Evolutionary conservation across 1,284 basidiomycete species (phyloP).

Genomic region (Meira miltonrushii): DNA sequence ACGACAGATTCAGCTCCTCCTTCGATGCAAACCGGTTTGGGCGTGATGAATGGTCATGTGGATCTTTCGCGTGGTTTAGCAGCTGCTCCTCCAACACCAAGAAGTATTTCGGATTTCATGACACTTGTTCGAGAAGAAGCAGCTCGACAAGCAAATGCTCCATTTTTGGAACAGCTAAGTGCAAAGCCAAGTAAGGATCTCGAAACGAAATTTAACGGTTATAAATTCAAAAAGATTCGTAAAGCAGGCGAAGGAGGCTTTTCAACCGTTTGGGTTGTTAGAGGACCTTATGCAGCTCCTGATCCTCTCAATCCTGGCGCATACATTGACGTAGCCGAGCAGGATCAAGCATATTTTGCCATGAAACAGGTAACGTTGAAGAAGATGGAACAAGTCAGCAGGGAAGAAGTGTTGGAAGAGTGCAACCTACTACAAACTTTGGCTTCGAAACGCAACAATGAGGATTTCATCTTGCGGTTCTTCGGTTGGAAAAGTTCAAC

Average conservation of each 20-base stretch:
- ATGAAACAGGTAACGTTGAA: conserved; percentile 50
- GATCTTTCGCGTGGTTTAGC: not conserved
- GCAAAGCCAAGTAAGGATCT: conserved; percentile 5
- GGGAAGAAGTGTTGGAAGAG: conserved; percentile 47
- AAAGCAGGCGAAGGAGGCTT: conserved; percentile 48
- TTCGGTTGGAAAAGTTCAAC: conserved; percentile 46
- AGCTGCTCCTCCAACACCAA: conserved; percentile 13
- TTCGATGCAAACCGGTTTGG: conserved; percentile 2
- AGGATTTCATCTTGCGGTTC: conserved; percentile 46
- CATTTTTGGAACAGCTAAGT: conserved; percentile 5
- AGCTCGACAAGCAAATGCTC: conserved; percentile 11
- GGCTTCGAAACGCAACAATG: conserved; percentile 35
- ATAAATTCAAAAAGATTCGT: conserved; percentile 40
- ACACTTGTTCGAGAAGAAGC: conserved; percentile 28
- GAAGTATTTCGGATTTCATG: conserved; percentile 13
- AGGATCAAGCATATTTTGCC: conserved; percentile 46
- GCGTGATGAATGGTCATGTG: not conserved
- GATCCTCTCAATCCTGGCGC: conserved; percentile 23
- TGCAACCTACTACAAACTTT: conserved; percentile 44
- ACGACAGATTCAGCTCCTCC: not conserved
- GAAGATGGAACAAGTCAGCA: conserved; percentile 44
- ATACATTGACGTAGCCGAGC: conserved; percentile 28
- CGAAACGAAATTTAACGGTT: conserved; percentile 30
- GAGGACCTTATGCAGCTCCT: conserved; percentile 32
- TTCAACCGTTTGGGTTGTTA: conserved; percentile 46